A percentile compares a stretch with the other conserved stretches of the same genome.
These are phyloP conservation scores for Theileria sp. DNA, from an alignment of 169 alveolate genomes.

Conservation along the genomic window DNA sequence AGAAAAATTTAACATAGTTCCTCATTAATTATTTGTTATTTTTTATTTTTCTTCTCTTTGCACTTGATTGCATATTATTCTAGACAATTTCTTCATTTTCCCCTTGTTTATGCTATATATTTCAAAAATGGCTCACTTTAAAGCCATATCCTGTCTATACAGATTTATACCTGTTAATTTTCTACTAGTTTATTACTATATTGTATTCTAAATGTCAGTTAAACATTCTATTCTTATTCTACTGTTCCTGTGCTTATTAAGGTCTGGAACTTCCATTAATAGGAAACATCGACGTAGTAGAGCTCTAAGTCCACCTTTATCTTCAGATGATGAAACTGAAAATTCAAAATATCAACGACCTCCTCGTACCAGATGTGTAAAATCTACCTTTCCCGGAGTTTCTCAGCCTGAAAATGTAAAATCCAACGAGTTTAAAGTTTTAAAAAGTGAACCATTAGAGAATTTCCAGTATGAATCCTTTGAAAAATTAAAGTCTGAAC, in stretches of 20 bases:
- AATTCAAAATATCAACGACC: neutral
- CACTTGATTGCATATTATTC: neutral
- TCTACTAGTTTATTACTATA: neutral
- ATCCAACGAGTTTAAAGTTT: neutral
- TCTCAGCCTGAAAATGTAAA: neutral
- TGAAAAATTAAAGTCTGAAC: too few species aligned
- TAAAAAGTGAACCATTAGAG: neutral
- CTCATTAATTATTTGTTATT: neutral
- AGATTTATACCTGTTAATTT: neutral
- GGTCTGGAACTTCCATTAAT: neutral
- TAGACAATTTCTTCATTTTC: slow-evolving; percentile 11
- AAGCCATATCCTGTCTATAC: neutral
- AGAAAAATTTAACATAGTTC: too few species aligned
- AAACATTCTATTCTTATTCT: neutral
- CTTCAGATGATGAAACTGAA: neutral
- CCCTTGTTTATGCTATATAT: neutral
- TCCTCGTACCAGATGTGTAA: neutral
- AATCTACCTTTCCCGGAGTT: neutral
- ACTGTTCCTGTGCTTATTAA: neutral
- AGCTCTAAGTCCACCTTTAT: neutral
- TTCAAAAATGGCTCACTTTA: neutral
- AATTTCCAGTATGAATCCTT: too few species aligned
- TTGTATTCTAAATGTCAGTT: neutral
- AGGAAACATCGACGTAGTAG: neutral
- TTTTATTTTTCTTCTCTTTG: neutral